Base-by-base conservation (phyloP, 2,329 filamentous ascomycete genomes). In the Coniochaeta hoffmannii region DNA sequence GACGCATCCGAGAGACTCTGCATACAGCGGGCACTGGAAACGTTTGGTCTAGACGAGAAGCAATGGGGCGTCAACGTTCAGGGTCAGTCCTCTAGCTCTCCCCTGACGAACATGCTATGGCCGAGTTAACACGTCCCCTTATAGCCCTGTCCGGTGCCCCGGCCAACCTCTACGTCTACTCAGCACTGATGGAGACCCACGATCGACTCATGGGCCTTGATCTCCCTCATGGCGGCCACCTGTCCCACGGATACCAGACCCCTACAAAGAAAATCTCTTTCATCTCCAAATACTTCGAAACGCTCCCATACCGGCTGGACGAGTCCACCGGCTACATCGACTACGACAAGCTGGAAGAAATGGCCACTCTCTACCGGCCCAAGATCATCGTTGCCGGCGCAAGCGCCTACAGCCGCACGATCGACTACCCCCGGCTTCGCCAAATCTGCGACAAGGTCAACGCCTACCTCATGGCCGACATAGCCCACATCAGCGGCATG, bases 21-120 rank as follows among this genome's bases (percentile, higher is more conserved):
- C 73, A 94, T 97, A 75, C 81, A 90, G 69, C 86, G 93, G 65
- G 94, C 94, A 17, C 78, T 97, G 12, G 85, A 96, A 73, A 85
- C 93, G 0, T 97, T 96, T 71, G 85, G 87, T 30, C 76, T 97
- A 55, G 87, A 91, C 64, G 76, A 87, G 24, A 86, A 89, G 71
- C 85, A 95, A 74, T 97, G 93, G 93, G 93, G 94, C 59, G 93
- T 97, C 68, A 97, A 97, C 66, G 93, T 97, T 24, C 93, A 97
- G 70, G 80, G 88, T 90, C 71, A 65, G 84, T 70, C 41, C 7
- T 53, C 34, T n/a, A n/a, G n/a, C n/a, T n/a, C n/a, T n/a, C n/a
- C n/a, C n/a, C n/a, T n/a, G n/a, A n/a, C n/a, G n/a, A n/a, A n/a
- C n/a, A n/a, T n/a, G n/a, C n/a, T n/a, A n/a, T n/a, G n/a, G n/a